Conservation (phyloP, 2,329 filamentous ascomycete species). For the Calonectria fujianensis region DNA sequence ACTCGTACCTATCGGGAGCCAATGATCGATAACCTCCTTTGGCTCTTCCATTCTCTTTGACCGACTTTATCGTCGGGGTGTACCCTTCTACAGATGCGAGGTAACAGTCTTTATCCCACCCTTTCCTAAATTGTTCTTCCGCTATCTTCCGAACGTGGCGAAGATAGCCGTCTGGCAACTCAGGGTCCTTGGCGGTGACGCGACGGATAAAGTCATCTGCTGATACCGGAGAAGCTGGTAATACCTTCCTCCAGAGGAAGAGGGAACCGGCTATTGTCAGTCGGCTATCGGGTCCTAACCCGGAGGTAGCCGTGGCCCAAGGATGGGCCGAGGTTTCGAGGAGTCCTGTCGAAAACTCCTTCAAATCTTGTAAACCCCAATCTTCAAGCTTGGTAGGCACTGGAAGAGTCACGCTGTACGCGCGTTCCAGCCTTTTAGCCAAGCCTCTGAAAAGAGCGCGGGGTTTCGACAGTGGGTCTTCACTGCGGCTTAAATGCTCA, state of each 20-base stretch:
- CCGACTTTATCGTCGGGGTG: conserved; percentile 3
- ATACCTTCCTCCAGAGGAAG: conserved; percentile 5
- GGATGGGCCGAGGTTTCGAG: conserved; percentile 4
- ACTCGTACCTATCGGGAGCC: conserved; percentile 3
- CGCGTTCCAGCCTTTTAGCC: background rate
- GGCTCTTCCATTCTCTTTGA: conserved; percentile 1
- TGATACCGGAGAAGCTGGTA: conserved; percentile 5
- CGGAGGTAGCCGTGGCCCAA: background rate
- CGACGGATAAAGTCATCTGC: background rate
- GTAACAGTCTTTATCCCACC: conserved; percentile 1
- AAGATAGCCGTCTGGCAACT: background rate
- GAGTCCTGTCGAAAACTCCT: conserved; percentile 5
- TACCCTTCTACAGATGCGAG: conserved; percentile 3
- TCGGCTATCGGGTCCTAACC: background rate
- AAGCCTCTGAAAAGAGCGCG: background rate
- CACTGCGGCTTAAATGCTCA: conserved; percentile 3
- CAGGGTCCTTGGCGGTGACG: background rate
- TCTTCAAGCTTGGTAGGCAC: background rate
- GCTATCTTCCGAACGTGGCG: conserved; percentile 3
- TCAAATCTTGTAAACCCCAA: conserved; percentile 6
- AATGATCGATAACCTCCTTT: background rate
- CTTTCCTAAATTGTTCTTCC: background rate
- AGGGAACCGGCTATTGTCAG: conserved; percentile 1
- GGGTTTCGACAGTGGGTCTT: conserved; percentile 2
- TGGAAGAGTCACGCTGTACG: background rate